These are phyloP conservation scores for Aspergillus oerlinghausenensis DNA, from an alignment of 2,329 filamentous ascomycete species.

Conservation along the genomic window DNA sequence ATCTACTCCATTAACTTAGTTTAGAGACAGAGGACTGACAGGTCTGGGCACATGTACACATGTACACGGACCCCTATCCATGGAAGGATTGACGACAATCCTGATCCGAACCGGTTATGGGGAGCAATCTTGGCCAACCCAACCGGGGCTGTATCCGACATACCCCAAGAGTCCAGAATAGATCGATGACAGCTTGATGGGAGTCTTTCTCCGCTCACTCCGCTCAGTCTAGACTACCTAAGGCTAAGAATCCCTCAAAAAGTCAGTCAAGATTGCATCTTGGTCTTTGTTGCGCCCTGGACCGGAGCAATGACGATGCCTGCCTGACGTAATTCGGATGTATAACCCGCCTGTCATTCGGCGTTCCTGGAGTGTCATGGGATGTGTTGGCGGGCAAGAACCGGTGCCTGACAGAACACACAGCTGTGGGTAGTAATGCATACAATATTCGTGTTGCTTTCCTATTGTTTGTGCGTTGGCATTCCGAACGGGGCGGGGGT, in stretches of 20 bases:
- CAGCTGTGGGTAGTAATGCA: not conserved
- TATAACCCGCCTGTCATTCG: not conserved
- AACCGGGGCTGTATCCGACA: not conserved
- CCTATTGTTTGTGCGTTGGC: not conserved
- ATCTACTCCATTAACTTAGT: too few relatives aligned
- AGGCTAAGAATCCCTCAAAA: not conserved
- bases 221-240: not conserved
- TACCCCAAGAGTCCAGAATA: not conserved
- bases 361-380: not conserved
- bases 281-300: not conserved
- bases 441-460: not conserved
- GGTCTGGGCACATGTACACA: not conserved
- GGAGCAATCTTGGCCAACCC: not conserved
- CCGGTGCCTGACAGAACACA: not conserved
- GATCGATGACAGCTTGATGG: not conserved
- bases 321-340: not conserved
- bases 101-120: too few relatives aligned
- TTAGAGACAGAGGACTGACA: not conserved
- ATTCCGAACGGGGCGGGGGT: not conserved
- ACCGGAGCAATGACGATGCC: not conserved
- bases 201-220: not conserved
- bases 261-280: not conserved
- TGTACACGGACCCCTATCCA: not conserved
- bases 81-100: not conserved
- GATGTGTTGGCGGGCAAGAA: not conserved